Evolutionary conservation across 75 land plant species (phyloP).

Genomic region (Picea glauca): DNA sequence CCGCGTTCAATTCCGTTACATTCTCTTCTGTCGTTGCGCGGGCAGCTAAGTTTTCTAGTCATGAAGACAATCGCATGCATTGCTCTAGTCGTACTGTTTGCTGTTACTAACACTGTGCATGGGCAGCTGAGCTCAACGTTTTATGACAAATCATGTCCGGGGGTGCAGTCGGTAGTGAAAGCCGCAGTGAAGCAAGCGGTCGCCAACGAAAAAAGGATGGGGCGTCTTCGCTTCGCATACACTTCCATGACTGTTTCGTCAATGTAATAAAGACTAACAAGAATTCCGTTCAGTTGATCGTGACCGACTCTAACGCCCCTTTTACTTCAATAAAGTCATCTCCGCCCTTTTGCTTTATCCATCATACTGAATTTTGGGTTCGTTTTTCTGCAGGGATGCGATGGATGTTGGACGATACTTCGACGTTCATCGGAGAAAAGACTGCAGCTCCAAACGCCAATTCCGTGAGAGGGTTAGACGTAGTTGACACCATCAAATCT

Average conservation of each 20-base stretch:
- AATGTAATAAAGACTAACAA: slow-evolving; percentile 3
- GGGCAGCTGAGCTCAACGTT: slow-evolving; percentile 9
- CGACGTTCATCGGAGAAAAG: slow-evolving; percentile 35
- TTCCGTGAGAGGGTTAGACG: slow-evolving; percentile 34
- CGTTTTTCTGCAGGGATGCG: slow-evolving; percentile 50
- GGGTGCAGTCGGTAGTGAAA: slow-evolving; percentile 20
- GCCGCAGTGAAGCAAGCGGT: slow-evolving; percentile 19
- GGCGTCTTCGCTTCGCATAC: slow-evolving; percentile 25
- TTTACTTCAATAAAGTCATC: no score
- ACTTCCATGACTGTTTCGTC: slow-evolving; percentile 39
- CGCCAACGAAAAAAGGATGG: slow-evolving; percentile 37
- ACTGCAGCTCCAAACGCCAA: slow-evolving; percentile 37
- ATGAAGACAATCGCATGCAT: no score
- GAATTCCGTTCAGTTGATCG: background rate
- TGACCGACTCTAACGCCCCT: background rate
- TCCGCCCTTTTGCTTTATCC: background rate
- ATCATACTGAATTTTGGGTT: background rate
- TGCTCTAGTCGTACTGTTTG: no score
- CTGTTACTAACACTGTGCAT: background rate
- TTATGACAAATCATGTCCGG: slow-evolving; percentile 18
- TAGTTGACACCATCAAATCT: slow-evolving; percentile 36
- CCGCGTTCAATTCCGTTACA: no score
- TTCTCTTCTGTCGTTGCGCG: no score
- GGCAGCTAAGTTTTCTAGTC: no score
- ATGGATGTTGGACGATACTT: slow-evolving; percentile 56